Percentiles rank a stretch among this genome's conserved stretches.
These are phyloP conservation scores for Aeschynomene evenia DNA, from an alignment of 306 rosid species.

Conservation along the genomic window DNA sequence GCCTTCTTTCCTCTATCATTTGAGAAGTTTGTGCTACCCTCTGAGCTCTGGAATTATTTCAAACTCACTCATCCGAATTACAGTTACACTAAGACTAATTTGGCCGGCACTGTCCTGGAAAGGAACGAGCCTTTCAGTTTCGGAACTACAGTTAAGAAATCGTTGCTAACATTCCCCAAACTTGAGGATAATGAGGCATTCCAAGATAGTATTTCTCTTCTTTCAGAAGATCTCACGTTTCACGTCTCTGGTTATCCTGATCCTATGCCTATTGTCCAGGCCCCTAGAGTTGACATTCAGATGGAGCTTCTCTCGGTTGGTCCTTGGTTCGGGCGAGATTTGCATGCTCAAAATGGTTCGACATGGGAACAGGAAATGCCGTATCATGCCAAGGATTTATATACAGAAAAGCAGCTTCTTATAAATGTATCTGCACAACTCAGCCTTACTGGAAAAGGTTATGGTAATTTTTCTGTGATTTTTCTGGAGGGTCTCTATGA, in stretches of 20 bases:
- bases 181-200: conserved; percentile 68
- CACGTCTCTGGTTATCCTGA: conserved; percentile 54
- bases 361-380: conserved; percentile 45
- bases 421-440: conserved; percentile 85
- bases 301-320: conserved; percentile 82
- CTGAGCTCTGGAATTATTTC: conserved; percentile 79
- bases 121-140: conserved; percentile 65
- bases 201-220: conserved; percentile 62
- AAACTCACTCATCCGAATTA: conserved; percentile 58
- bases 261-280: conserved; percentile 36
- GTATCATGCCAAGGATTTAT: conserved; percentile 53
- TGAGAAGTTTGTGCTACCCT: conserved; percentile 62
- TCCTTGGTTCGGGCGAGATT: conserved; percentile 62
- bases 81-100: conserved; percentile 51
- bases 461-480: conserved; percentile 56
- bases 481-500: conserved; percentile 87
- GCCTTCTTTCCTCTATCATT: conserved; percentile 75
- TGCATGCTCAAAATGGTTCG: conserved; percentile 51
- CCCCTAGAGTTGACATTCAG: conserved; percentile 48
- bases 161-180: conserved; percentile 75
- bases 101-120: conserved; percentile 65
- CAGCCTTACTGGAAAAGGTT: conserved; percentile 50
- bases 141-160: conserved; percentile 62
- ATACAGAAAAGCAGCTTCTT: conserved; percentile 83
- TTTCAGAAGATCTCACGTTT: conserved; percentile 82